phyloP scores from a whole-genome alignment of 345 rosid genomes.

The Cardamine chenopodiifolia region DNA sequence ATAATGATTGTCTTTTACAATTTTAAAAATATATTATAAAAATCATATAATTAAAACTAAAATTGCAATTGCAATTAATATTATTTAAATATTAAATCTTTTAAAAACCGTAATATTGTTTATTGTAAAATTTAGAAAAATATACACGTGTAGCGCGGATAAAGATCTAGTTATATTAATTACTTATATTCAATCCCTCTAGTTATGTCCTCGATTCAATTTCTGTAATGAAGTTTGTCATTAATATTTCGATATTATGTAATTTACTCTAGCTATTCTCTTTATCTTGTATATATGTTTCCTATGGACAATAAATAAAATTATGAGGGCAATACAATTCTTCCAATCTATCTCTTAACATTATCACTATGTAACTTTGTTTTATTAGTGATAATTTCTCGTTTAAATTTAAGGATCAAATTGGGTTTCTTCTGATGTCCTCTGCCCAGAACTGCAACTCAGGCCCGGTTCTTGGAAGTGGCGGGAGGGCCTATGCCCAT shows the following conservation, averaged over 20 bases:
- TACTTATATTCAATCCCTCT: background rate
- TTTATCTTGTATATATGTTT: no score
- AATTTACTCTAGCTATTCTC: no score
- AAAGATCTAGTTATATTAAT: no score
- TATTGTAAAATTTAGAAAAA: no score
- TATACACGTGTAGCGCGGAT: no score
- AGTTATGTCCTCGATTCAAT: background rate
- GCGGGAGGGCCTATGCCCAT: background rate
- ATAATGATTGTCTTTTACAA: no score
- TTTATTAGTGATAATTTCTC: background rate
- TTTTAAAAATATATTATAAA: no score
- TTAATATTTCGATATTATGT: background rate
- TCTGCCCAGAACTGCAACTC: background rate
- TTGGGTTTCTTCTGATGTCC: background rate
- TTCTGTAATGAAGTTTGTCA: background rate
- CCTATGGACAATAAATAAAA: no score
- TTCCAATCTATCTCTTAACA: background rate
- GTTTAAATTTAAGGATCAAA: background rate
- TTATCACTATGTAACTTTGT: background rate
- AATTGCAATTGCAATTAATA: no score
- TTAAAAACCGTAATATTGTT: no score
- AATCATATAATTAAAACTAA: no score
- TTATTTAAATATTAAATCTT: no score
- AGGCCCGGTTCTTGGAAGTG: background rate
- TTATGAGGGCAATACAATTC: background rate